These are phyloP conservation scores for Globisporangium irregulare DNA, from an alignment of 352 stramenopile species.

Conservation along the genomic window DNA sequence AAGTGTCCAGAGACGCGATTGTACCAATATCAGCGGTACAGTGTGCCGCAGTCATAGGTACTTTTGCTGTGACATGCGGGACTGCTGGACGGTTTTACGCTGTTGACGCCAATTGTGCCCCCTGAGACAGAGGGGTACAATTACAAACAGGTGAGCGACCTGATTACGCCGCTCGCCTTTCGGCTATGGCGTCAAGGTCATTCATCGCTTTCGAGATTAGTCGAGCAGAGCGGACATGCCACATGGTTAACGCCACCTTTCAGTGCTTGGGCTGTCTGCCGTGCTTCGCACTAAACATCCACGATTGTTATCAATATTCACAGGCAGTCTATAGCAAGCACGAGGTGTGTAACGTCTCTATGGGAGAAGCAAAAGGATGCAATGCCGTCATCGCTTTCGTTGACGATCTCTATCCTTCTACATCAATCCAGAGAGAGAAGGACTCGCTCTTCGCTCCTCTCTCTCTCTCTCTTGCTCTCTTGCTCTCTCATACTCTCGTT, in stretches of 20 bases:
- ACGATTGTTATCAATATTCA: not conserved
- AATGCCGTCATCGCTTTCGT: not conserved
- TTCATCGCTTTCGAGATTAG: not conserved
- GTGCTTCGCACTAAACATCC: not conserved
- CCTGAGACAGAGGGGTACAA: conserved; percentile 1
- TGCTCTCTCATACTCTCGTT: not conserved
- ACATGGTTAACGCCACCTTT: not conserved
- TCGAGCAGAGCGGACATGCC: not conserved
- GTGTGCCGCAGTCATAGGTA: not conserved
- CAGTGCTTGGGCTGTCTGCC: not conserved
- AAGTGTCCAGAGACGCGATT: not conserved
- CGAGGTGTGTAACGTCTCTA: not conserved
- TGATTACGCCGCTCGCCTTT: not conserved
- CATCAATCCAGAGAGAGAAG: not conserved
- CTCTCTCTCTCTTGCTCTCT: not conserved
- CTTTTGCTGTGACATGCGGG: conserved; percentile 5
- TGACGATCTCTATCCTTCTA: not conserved
- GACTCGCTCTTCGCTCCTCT: not conserved
- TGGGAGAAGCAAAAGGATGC: not conserved
- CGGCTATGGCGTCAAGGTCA: not conserved
- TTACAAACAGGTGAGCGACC: not conserved
- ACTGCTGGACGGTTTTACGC: not conserved
- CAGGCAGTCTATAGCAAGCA: not conserved
- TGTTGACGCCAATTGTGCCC: conserved; percentile 3
- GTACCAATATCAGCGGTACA: not conserved